phyloP scores from a whole-genome alignment of 179 eudicot species.

The Camellia oleifera region DNA sequence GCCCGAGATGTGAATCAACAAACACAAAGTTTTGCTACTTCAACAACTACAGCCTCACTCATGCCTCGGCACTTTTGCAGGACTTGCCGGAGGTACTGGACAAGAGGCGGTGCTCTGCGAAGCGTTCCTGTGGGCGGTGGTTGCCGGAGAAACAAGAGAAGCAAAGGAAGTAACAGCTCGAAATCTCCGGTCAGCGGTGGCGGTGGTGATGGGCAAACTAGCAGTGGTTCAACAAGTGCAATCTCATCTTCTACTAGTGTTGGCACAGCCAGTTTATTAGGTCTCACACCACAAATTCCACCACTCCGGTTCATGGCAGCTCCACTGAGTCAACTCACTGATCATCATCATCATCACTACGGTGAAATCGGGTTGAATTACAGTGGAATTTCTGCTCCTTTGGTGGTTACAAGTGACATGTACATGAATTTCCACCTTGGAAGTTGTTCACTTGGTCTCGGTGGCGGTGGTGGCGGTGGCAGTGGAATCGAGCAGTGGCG shows the following conservation, averaged over 20 bases:
- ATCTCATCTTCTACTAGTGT: conserved; percentile 19
- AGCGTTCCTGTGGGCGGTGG: conserved; percentile 69
- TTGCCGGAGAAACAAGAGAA: conserved; percentile 59
- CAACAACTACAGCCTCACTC: conserved; percentile 66
- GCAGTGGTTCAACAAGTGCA: conserved; percentile 27
- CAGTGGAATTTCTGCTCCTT: conserved; percentile 20
- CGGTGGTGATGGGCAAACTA: conserved; percentile 22
- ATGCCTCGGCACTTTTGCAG: conserved; percentile 74
- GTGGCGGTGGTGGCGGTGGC: conserved; percentile 5
- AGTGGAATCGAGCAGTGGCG: conserved; percentile 17
- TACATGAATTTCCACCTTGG: conserved; percentile 27
- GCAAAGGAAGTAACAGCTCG: conserved; percentile 28
- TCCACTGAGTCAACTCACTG: too few relatives aligned
- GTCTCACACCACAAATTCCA: conserved; percentile 24
- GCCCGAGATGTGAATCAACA: conserved; percentile 66
- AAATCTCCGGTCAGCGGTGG: conserved; percentile 39
- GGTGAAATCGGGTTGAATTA: conserved; percentile 27
- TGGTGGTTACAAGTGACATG: conserved; percentile 20
- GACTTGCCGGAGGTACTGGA: conserved; percentile 67
- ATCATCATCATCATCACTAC: background rate
- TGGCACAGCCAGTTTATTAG: conserved; percentile 15
- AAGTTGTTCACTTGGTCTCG: conserved; percentile 14
- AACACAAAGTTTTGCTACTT: conserved; percentile 71
- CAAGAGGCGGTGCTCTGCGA: conserved; percentile 57
- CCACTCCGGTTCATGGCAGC: conserved; percentile 26